Evolutionary conservation across 2,329 filamentous ascomycete species (phyloP).

Genomic region (Colletotrichum orbiculare): DNA sequence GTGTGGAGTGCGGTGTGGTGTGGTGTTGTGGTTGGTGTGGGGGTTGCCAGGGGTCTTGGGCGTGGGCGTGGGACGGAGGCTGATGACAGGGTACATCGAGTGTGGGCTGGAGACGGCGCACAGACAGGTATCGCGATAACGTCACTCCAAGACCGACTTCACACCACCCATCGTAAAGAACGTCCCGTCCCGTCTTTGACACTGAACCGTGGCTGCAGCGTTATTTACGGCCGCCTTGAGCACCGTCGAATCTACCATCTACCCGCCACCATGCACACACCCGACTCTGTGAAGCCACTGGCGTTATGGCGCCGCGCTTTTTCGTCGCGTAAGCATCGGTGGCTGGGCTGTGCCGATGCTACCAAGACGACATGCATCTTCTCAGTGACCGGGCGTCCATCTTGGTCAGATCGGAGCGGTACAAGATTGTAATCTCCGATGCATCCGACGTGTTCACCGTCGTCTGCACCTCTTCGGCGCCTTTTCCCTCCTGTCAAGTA

Average conservation of each 20-base stretch:
- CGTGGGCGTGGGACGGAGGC: not conserved
- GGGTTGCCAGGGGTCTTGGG: constrained; percentile 24
- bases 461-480: too few species aligned
- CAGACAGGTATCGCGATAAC: not conserved
- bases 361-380: too few species aligned
- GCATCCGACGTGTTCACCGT: constrained; percentile 1
- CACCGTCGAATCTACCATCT: too few species aligned
- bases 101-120: not conserved
- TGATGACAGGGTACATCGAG: constrained; percentile 12
- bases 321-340: not conserved
- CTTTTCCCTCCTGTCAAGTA: too few species aligned
- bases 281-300: too few species aligned
- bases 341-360: constrained; percentile 6
- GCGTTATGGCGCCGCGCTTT: too few species aligned
- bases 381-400: too few species aligned
- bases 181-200: not conserved
- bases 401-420: not conserved
- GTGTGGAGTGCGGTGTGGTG: not conserved
- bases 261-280: too few species aligned
- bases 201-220: not conserved
- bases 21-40: constrained; percentile 23
- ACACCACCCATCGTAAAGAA: too few species aligned
- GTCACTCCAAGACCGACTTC: not conserved
- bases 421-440: constrained; percentile 7
- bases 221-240: too few species aligned